Conservation (phyloP, 371 early-diverging fungal species). For the Choanephora cucurbitarum region DNA sequence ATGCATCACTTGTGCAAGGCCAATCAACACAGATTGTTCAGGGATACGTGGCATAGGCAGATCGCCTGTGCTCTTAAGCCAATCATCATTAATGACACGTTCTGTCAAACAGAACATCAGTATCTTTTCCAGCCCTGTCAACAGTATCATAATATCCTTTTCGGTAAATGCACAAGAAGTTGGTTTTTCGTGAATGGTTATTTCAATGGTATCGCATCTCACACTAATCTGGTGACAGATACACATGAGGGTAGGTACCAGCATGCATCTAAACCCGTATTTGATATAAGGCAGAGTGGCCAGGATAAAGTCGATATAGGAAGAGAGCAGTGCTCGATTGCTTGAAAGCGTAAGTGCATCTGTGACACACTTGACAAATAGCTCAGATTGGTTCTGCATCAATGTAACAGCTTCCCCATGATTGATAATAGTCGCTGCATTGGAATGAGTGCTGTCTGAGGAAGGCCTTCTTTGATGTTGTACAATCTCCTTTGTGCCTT, state of each 20-base stretch:
- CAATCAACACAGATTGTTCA: slow-evolving; percentile 28
- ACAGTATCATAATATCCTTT: slow-evolving; percentile 58
- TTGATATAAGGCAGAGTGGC: slow-evolving; percentile 63
- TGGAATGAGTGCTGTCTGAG: slow-evolving; percentile 9
- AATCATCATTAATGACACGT: slow-evolving; percentile 36
- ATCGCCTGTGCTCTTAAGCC: slow-evolving; percentile 23
- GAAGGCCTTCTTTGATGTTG: slow-evolving; percentile 13
- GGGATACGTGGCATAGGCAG: slow-evolving; percentile 24
- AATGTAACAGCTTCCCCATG: slow-evolving; percentile 30
- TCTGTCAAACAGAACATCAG: slow-evolving; percentile 65
- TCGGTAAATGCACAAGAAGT: slow-evolving; percentile 28
- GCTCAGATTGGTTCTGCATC: slow-evolving; percentile 42
- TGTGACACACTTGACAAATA: slow-evolving; percentile 63
- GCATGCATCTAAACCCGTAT: slow-evolving; percentile 58
- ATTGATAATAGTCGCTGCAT: neutral
- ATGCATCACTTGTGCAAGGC: slow-evolving; percentile 37
- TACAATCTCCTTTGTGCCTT: slow-evolving; percentile 14
- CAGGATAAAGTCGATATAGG: slow-evolving; percentile 79
- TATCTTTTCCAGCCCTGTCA: slow-evolving; percentile 67
- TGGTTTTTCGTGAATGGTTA: slow-evolving; percentile 36
- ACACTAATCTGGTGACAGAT: slow-evolving; percentile 64
- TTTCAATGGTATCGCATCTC: slow-evolving; percentile 42
- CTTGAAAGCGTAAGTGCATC: slow-evolving; percentile 59
- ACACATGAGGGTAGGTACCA: slow-evolving; percentile 65
- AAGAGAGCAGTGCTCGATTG: slow-evolving; percentile 69